Percentiles rank a stretch among this genome's conserved stretches.
Conservation (phyloP, 805 yeast species). For the Tanozyma kutaoensis region DNA sequence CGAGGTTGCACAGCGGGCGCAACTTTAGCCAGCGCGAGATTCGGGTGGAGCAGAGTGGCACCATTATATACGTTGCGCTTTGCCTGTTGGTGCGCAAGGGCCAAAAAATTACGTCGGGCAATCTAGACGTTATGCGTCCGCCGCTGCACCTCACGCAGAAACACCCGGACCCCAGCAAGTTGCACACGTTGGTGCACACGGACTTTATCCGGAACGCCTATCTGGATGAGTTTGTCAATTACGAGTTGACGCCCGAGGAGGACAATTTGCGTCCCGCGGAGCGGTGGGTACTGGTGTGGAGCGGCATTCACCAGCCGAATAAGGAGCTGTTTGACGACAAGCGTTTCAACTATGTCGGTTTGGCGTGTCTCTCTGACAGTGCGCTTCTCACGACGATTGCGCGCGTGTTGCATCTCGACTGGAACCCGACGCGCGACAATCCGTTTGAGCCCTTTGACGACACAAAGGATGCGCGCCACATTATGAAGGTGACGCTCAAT, state of each 20-base stretch:
- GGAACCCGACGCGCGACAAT: slow-evolving; percentile 25
- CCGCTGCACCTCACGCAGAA: slow-evolving; percentile 10
- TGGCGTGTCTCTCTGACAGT: slow-evolving; percentile 24
- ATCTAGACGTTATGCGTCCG: slow-evolving; percentile 4
- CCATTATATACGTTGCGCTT: slow-evolving; percentile 36
- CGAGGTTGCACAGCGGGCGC: slow-evolving; percentile 36
- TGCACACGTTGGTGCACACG: slow-evolving; percentile 18
- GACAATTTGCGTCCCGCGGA: slow-evolving; percentile 14
- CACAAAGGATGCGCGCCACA: slow-evolving; percentile 15
- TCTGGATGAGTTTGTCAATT: slow-evolving; percentile 20
- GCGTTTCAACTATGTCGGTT: slow-evolving; percentile 18
- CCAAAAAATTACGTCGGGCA: slow-evolving; percentile 1
- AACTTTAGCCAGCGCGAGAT: slow-evolving; percentile 41
- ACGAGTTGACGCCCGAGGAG: slow-evolving; percentile 22
- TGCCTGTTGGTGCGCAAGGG: slow-evolving; percentile 24
- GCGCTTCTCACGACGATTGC: slow-evolving; percentile 29
- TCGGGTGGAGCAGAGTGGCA: slow-evolving; percentile 38
- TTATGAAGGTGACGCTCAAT: slow-evolving; percentile 8
- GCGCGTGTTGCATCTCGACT: slow-evolving; percentile 24
- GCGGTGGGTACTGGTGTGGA: slow-evolving; percentile 27
- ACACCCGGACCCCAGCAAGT: slow-evolving; percentile 12
- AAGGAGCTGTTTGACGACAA: slow-evolving; percentile 12
- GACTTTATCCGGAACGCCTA: slow-evolving; percentile 24
- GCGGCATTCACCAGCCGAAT: slow-evolving; percentile 15
- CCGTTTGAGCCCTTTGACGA: slow-evolving; percentile 18